Percentiles rank a stretch among this genome's conserved stretches.
These are phyloP conservation scores for Collariella sp. DNA, from an alignment of 495 filamentous ascomycete species.

Conservation along the genomic window DNA sequence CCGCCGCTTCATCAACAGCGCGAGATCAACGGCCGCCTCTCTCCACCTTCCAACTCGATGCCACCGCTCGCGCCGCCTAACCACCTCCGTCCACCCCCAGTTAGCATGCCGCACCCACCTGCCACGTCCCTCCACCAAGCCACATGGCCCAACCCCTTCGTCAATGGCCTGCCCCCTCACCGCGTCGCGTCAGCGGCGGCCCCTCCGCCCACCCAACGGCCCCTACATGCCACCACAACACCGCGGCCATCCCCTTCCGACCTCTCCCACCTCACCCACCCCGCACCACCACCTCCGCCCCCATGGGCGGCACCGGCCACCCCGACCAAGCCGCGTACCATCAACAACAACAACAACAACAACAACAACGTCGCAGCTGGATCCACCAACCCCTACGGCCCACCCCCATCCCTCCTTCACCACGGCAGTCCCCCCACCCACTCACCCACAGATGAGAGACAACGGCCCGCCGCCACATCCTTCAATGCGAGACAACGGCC, in stretches of 20 bases:
- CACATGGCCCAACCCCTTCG: slow-evolving; percentile 31
- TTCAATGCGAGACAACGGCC: slow-evolving; percentile 4
- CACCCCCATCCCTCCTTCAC: slow-evolving; percentile 8
- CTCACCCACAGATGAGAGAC: slow-evolving; percentile 7
- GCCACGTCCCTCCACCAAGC: slow-evolving; percentile 34
- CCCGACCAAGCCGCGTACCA: background rate
- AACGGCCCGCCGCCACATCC: slow-evolving; percentile 13
- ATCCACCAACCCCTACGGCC: background rate
- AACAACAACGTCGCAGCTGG: background rate
- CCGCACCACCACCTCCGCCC: background rate
- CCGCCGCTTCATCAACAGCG: slow-evolving; percentile 25
- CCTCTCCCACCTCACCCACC: slow-evolving; percentile 18
- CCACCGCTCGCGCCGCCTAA: slow-evolving; percentile 36
- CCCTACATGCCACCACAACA: slow-evolving; percentile 24
- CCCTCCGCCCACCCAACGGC: slow-evolving; percentile 23
- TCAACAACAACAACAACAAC: too few species aligned
- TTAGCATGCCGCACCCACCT: slow-evolving; percentile 26
- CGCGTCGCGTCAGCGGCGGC: slow-evolving; percentile 28
- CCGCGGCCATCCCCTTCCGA: slow-evolving; percentile 22
- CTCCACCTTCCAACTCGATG: slow-evolving; percentile 27
- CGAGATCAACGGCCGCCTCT: slow-evolving; percentile 37
- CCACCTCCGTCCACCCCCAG: slow-evolving; percentile 35
- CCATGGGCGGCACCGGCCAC: slow-evolving; percentile 1
- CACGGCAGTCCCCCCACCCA: slow-evolving; percentile 30
- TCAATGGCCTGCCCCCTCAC: slow-evolving; percentile 36